phyloP scores from a whole-genome alignment of 176 grass and related monocot genomes.

The Ensete glaucum region DNA sequence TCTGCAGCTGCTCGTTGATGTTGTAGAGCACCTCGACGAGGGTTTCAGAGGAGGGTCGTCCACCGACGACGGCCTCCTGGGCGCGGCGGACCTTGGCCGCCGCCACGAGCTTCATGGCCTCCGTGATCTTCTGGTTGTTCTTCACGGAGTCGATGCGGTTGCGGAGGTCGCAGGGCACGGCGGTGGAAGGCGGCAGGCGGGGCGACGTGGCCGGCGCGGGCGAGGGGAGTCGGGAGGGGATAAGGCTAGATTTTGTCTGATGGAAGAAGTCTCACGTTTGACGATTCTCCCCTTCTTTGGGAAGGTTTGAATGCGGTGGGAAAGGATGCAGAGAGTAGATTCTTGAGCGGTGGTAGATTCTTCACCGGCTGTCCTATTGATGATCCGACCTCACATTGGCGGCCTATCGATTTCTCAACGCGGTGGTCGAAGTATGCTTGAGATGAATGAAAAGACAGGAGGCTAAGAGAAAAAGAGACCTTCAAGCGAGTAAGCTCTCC shows the following conservation, averaged over 20 bases:
- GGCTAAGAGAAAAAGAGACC: too few species aligned
- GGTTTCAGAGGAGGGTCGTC: constrained; percentile 2
- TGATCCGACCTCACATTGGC: too few species aligned
- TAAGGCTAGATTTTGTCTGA: not conserved
- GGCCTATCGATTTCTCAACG: too few species aligned
- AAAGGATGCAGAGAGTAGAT: not conserved
- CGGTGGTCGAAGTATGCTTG: too few species aligned
- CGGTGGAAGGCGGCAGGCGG: not conserved
- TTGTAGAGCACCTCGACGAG: constrained; percentile 12
- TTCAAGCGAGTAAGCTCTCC: too few species aligned
- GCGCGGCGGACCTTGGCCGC: constrained; percentile 2
- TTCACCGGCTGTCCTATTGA: too few species aligned
- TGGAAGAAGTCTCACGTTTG: not conserved
- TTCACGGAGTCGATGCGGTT: constrained; percentile 4
- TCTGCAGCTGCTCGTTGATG: constrained; percentile 13
- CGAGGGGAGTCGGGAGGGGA: not conserved
- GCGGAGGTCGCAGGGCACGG: constrained; percentile 1
- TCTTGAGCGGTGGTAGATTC: not conserved
- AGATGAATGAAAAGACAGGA: too few species aligned
- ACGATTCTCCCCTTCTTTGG: not conserved
- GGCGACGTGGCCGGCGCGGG: not conserved
- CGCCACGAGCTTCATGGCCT: constrained; percentile 7
- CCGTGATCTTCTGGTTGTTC: constrained; percentile 10
- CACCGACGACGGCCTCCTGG: constrained; percentile 5
- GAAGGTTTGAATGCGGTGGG: not conserved